Base-by-base conservation (phyloP, 257 asterid species). In the Henckelia pumila region DNA sequence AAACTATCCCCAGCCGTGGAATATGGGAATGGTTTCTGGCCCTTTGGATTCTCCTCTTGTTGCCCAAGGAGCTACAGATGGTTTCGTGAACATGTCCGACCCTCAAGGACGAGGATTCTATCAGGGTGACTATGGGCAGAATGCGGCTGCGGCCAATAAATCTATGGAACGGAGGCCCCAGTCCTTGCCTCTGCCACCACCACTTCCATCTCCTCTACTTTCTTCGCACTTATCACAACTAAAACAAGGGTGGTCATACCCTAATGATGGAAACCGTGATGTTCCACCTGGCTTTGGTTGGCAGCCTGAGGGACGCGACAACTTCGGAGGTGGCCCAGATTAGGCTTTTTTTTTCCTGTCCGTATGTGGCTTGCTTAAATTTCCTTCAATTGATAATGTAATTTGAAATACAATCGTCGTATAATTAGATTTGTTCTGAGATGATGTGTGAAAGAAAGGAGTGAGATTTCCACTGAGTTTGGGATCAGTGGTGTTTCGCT, bases 271-370 rank as follows among this genome's bases (percentile, higher is more conserved):
- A 23, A 83, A 73, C 71, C 81, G 65, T 58, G 98, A 89, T 49
- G 87, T 87, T 3, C 90, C 85, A 13, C 92, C 91, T 4, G 90
- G 89, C 61, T 88, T 89, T 62, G 82, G 88, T 26, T 89, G 95
- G 90, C 89, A 78, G 29, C 74, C 73, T 23, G 89, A 86, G 70
- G 73, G 86, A 62, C 84, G 76, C 16, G 88, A 77, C 75, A 69
- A 78, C 68, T 87, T 76, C 70, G 80, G 85, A 28, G 84, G 78
- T 61, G 74, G 21, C 56, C 89, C 77, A 63, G 88, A 86, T 56
- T 85, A 83, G 80, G 67, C 60, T 4, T 67, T 30, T 71, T 64
- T 35, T 7, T 24, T 35, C n/a, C n/a, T n/a, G n/a, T 1, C 37
- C 53, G n/a, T 64, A 22, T n/a, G 57, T 4, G 16, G 70, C 57